Evolutionary conservation across 352 stramenopile species (phyloP).

Genomic region (Phytophthora ramorum): DNA sequence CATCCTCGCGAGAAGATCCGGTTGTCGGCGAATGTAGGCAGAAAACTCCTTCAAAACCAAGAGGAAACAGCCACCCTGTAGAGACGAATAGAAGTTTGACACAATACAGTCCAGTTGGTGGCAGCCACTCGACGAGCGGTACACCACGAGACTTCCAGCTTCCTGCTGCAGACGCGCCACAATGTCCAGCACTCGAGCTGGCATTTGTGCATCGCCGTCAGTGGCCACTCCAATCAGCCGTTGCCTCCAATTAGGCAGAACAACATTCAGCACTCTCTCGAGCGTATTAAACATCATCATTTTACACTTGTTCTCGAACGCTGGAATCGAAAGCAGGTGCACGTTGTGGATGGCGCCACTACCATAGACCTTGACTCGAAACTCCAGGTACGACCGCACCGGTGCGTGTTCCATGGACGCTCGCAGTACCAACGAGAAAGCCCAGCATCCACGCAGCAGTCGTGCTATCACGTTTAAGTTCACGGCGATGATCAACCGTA

Average conservation of each 20-base stretch:
- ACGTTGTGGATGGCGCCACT: conserved; percentile 43
- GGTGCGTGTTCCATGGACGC: conserved; percentile 32
- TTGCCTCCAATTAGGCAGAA: conserved; percentile 49
- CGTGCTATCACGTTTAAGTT: conserved; percentile 47
- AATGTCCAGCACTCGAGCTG: conserved; percentile 36
- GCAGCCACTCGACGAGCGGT: conserved; percentile 40
- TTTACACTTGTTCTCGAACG: conserved; percentile 42
- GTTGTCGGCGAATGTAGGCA: conserved; percentile 40
- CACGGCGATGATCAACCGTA: conserved; percentile 49
- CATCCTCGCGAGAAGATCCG: conserved; percentile 43
- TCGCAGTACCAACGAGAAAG: conserved; percentile 56
- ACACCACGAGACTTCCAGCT: conserved; percentile 27
- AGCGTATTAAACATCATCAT: conserved; percentile 42
- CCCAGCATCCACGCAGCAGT: conserved; percentile 51
- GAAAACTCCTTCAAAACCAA: conserved; percentile 40
- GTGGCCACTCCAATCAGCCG: conserved; percentile 45
- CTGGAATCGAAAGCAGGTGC: conserved; percentile 50
- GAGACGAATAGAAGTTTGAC: conserved; percentile 51
- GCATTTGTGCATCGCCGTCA: conserved; percentile 43
- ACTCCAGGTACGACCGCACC: conserved; percentile 48
- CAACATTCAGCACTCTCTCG: conserved; percentile 37
- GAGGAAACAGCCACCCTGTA: conserved; percentile 49
- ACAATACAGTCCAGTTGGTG: conserved; percentile 47
- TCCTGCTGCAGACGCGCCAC: conserved; percentile 40
- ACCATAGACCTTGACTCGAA: conserved; percentile 52